Base-by-base conservation (phyloP, 2,329 filamentous ascomycete species). In the Taxawa tesnikishii region DNA sequence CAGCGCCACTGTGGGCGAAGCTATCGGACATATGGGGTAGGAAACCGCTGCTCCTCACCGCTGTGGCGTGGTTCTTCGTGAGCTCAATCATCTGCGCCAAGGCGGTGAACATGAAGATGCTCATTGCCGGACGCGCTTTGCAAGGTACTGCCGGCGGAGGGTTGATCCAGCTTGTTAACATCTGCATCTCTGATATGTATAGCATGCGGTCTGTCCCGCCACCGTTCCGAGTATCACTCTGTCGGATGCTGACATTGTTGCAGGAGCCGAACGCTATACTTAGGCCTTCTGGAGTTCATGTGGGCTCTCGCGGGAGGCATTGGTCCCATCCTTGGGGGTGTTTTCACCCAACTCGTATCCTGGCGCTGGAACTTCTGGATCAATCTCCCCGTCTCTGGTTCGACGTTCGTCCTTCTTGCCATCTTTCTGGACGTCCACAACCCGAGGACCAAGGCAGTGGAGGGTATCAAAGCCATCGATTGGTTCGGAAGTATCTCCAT, bases 21-120 rank as follows among this genome's bases (percentile, higher is more conserved):
- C 43, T 70, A 1, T 65, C 59, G 3, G 68, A 74, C 41, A 73
- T 73, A 19, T 73, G 67, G 63, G 69, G 69, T 11, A 59, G 70
- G 2, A 73, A 73, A 40, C 54, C 59, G 3, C 67, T 71, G 19
- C 45, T 73, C 3, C 48, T 74, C 4, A 50, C 57, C 34, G 50
- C 60, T 26, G 54, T 75, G 16, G n/a, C 54, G 1, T 43, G 63
- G 13, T 64, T 63, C 38, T 58, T 63, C 32, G 14, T 73, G 1
- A 72, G 72, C 2, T 70, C 65, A 0, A 41, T 68, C 3, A 47
- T 76, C n/a, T 75, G 70, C 38, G 71, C 33, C 40, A 59, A 31
- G 1, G 63, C 70, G 0, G 52, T 45, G 1, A 65, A 56, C 7
- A 68, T 66, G 0, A 41, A 50, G 0, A 67, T 68, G 55, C 60